Conservation (phyloP, 2,329 filamentous ascomycete genomes). For the Didymella pomorum region DNA sequence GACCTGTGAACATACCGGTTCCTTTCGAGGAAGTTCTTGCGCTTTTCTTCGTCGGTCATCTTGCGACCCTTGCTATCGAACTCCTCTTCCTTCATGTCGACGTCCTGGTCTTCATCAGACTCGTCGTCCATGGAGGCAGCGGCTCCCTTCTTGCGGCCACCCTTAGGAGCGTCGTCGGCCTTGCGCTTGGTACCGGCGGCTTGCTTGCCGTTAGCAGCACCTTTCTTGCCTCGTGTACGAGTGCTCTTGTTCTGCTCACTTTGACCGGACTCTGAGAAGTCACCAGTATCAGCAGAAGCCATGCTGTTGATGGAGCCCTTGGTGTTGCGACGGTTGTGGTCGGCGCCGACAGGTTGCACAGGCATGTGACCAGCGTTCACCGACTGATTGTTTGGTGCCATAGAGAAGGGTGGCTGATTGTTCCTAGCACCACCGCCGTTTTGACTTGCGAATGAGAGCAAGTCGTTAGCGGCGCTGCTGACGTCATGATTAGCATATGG, state of each 20-base stretch:
- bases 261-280: constrained; percentile 76
- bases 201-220: constrained; percentile 47
- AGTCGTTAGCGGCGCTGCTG: constrained; percentile 92
- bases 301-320: constrained; percentile 67
- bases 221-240: constrained; percentile 49
- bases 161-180: constrained; percentile 75
- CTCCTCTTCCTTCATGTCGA: constrained; percentile 49
- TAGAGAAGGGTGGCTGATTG: constrained; percentile 60
- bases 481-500: constrained; percentile 86
- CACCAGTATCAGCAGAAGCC: constrained; percentile 63
- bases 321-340: constrained; percentile 59
- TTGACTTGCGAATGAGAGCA: constrained; percentile 83
- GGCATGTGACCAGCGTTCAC: constrained; percentile 57
- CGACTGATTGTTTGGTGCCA: constrained; percentile 50
- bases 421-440: constrained; percentile 66
- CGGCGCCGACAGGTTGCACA: constrained; percentile 57
- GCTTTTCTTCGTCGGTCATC: constrained; percentile 98
- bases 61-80: constrained; percentile 70
- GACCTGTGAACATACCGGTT: constrained; percentile 74
- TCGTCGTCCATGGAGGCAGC: constrained; percentile 58
- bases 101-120: constrained; percentile 49
- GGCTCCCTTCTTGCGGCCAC: constrained; percentile 72
- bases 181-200: constrained; percentile 69
- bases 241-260: constrained; percentile 66
- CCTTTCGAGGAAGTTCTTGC: constrained; percentile 95